A percentile compares a stretch with the other conserved stretches of the same genome.
Evolutionary conservation across 805 yeast species (phyloP).

Genomic region (Candida sphagnicola): DNA sequence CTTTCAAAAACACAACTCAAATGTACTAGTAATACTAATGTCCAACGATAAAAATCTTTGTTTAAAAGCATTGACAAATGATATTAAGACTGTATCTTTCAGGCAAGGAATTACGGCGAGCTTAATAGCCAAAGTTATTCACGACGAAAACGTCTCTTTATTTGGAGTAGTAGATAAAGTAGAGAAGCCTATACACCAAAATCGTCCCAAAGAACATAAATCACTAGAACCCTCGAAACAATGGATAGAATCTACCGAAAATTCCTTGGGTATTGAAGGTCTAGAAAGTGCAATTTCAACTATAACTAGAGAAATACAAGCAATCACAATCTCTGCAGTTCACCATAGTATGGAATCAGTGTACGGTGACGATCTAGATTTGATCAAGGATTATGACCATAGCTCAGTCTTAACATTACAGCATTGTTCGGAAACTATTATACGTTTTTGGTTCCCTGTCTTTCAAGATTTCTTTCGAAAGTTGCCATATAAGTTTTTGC

Average conservation of each 20-base stretch:
- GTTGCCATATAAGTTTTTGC: conserved; percentile 9
- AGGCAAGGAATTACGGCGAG: conserved; percentile 42
- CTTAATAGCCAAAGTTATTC: conserved; percentile 38
- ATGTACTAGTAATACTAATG: conserved; percentile 50
- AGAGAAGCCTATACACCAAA: not conserved
- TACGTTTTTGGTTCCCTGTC: conserved; percentile 52
- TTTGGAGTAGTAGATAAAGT: conserved; percentile 14
- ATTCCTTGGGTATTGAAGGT: not conserved
- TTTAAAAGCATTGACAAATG: conserved; percentile 67
- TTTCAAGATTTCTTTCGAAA: conserved; percentile 47
- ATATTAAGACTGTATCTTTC: conserved; percentile 57
- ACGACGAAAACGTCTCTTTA: conserved; percentile 26
- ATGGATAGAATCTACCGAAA: conserved; percentile 9
- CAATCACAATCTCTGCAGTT: conserved; percentile 41
- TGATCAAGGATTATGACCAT: conserved; percentile 45
- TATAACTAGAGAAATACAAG: conserved; percentile 40
- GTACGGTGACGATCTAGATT: conserved; percentile 54
- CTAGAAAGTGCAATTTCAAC: conserved; percentile 12
- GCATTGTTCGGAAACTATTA: conserved; percentile 41
- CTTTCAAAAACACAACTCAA: conserved; percentile 38
- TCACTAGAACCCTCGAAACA: conserved; percentile 9
- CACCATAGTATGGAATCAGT: conserved; percentile 48
- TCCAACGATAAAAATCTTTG: conserved; percentile 87
- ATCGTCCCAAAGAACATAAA: too few relatives aligned
- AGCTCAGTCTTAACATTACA: conserved; percentile 27